Percentiles rank a stretch among this genome's conserved stretches.
Evolutionary conservation across 2,329 filamentous ascomycete species (phyloP).

Genomic region (Sporothrix inflata): DNA sequence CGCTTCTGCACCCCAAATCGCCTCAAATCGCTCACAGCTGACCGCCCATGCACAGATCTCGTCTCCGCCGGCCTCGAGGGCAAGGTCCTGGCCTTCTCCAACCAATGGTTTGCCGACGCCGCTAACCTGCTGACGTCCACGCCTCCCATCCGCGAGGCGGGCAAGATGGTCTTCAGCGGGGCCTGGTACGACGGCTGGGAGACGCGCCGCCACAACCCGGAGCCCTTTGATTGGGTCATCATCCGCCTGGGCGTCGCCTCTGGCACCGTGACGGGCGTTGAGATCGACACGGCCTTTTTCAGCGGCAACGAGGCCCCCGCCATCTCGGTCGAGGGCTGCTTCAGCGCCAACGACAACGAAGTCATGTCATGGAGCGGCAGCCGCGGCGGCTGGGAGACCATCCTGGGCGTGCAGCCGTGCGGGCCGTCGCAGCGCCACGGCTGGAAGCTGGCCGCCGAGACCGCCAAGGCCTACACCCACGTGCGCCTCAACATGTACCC

Average conservation of each 20-base stretch:
- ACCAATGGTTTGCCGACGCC: constrained; percentile 71
- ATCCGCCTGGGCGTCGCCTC: constrained; percentile 70
- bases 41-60: constrained; percentile 52
- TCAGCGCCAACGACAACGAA: constrained; percentile 58
- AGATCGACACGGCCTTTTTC: constrained; percentile 82
- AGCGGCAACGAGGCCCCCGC: constrained; percentile 80
- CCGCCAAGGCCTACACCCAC: constrained; percentile 73
- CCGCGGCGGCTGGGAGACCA: constrained; percentile 70
- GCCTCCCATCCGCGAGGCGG: constrained; percentile 63
- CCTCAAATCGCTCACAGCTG: constrained; percentile 14
- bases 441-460: constrained; percentile 66
- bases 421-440: constrained; percentile 73
- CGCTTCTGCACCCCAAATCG: not conserved
- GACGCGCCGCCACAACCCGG: constrained; percentile 66
- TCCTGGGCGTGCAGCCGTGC: constrained; percentile 70
- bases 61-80: constrained; percentile 64
- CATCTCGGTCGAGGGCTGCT: constrained; percentile 76
- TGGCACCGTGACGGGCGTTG: constrained; percentile 72
- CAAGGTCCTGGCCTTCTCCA: constrained; percentile 66
- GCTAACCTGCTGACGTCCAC: constrained; percentile 66
- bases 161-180: constrained; percentile 70
- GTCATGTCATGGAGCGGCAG: constrained; percentile 64
- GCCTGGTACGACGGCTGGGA: constrained; percentile 76
- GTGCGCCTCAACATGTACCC: constrained; percentile 83
- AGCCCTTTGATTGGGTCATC: constrained; percentile 68